Evolutionary conservation across 768 basidiomycete genomes (phyloP).

Genomic region (Tulasnella sp.): DNA sequence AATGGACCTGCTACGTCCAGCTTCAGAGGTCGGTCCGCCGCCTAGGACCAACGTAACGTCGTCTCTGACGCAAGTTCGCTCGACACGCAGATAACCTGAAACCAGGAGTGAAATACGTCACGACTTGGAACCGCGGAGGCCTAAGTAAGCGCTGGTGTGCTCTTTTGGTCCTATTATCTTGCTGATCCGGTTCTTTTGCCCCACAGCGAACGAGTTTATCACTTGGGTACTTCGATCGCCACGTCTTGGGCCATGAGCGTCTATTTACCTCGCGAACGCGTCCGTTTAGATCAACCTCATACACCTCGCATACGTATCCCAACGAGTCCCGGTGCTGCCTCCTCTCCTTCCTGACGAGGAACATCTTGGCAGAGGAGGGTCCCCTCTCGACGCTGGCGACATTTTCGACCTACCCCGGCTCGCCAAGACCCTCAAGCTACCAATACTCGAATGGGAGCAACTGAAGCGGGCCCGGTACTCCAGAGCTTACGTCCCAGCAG

Average conservation of each 20-base stretch:
- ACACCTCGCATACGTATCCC: neutral
- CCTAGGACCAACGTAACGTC: neutral
- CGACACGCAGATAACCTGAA: slow-evolving; percentile 15
- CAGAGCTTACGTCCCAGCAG: neutral
- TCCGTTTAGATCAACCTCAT: slow-evolving; percentile 13
- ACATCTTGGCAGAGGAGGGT: neutral
- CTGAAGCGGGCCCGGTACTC: slow-evolving; percentile 16
- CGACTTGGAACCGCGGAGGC: slow-evolving; percentile 4
- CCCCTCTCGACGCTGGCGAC: neutral
- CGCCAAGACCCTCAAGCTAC: neutral
- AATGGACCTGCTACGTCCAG: neutral
- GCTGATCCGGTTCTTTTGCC: neutral
- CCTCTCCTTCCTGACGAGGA: slow-evolving; percentile 40
- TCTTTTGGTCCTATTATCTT: neutral
- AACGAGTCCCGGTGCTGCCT: slow-evolving; percentile 15
- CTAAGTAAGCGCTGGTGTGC: neutral
- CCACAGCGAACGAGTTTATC: slow-evolving; percentile 23
- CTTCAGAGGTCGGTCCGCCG: neutral
- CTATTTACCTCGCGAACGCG: neutral
- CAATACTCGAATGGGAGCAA: slow-evolving; percentile 31
- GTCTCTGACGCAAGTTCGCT: neutral
- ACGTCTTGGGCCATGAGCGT: neutral
- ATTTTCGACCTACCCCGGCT: slow-evolving; percentile 29
- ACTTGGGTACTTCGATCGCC: neutral
- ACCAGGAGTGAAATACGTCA: slow-evolving; percentile 12